Conservation (phyloP, 352 stramenopile genomes). For the Globisporangium nagaii region DNA sequence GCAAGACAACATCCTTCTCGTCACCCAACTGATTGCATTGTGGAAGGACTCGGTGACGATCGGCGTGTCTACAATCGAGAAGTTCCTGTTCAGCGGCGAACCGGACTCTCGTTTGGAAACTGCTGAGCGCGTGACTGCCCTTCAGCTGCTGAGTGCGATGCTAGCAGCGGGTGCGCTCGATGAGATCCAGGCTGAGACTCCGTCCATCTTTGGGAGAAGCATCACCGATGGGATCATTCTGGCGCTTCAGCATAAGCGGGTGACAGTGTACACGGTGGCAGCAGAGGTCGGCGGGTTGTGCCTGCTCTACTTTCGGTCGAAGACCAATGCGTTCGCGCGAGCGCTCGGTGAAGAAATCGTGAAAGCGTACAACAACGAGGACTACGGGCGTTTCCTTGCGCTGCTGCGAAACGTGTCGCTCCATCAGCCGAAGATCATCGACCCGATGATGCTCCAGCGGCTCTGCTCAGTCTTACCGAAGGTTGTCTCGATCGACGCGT, state of each 20-base stretch:
- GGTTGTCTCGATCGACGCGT: slow-evolving; percentile 46
- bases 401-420: slow-evolving; percentile 59
- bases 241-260: slow-evolving; percentile 36
- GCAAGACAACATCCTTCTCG: slow-evolving; percentile 58
- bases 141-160: slow-evolving; percentile 67
- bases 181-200: slow-evolving; percentile 17
- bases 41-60: slow-evolving; percentile 48
- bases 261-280: slow-evolving; percentile 51
- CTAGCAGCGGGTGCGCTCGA: slow-evolving; percentile 24
- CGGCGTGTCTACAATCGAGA: slow-evolving; percentile 30
- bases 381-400: slow-evolving; percentile 59
- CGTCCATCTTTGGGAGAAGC: slow-evolving; percentile 12
- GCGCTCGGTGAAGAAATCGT: slow-evolving; percentile 38
- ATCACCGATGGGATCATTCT: slow-evolving; percentile 50
- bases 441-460: slow-evolving; percentile 66
- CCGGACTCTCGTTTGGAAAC: slow-evolving; percentile 26
- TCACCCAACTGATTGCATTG: slow-evolving; percentile 43
- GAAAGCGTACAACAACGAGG: slow-evolving; percentile 52
- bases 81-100: slow-evolving; percentile 29
- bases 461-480: slow-evolving; percentile 63
- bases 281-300: slow-evolving; percentile 61
- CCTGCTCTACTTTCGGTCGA: slow-evolving; percentile 11
- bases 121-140: slow-evolving; percentile 37
- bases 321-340: slow-evolving; percentile 17
- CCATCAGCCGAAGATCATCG: slow-evolving; percentile 46